Base-by-base conservation (phyloP, 1,139 yeast genomes). In the Geotrichum reessii region DNA sequence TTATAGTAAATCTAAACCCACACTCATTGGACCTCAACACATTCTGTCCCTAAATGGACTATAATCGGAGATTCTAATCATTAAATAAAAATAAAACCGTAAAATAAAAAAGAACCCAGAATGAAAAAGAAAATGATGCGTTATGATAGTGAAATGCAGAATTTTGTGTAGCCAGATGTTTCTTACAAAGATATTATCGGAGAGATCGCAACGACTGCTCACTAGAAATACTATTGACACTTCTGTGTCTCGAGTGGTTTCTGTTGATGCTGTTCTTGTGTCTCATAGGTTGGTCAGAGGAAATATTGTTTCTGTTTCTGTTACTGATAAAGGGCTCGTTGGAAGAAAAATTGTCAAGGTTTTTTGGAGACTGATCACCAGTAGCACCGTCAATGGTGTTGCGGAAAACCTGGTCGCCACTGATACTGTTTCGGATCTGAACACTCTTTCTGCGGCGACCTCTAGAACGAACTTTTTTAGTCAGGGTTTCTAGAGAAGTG, bases 351-450 rank as follows among this genome's bases (percentile, higher is more conserved):
- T 21, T 11, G 21, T n/a, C 48, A 17, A 22, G 24, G 12, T 24
- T 47, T 25, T 33, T 37, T 17, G 37, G 28, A 25, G 54, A 7
- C 24, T 22, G 47, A 24, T 55, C 40, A 42, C 25, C 46, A n/a
- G 25, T 42, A 31, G 25, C 60, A 21, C 47, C 72, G 92, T 92
- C 71, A 83, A 31, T 31, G 37, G n/a, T n/a, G n/a, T 31, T 31
- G 37, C 37, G 37, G 12, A 31, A 31, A 7, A 31, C 37, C 28
- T 46, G 55, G 27, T 28, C 33, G 7, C 21, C 28, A 33, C 37
- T 52, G 52, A n/a, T 17, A 47, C 50, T 40, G n/a, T 50, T 50
- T 50, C 33, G 51, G 17, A 49, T 47, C 55, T 51, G 27, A 12
- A 56, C 55, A 24, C 58, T 56, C 21, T 55, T 33, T 8, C 56